Conservation (phyloP, 768 basidiomycete species). For the Psilocybe azurescens region DNA sequence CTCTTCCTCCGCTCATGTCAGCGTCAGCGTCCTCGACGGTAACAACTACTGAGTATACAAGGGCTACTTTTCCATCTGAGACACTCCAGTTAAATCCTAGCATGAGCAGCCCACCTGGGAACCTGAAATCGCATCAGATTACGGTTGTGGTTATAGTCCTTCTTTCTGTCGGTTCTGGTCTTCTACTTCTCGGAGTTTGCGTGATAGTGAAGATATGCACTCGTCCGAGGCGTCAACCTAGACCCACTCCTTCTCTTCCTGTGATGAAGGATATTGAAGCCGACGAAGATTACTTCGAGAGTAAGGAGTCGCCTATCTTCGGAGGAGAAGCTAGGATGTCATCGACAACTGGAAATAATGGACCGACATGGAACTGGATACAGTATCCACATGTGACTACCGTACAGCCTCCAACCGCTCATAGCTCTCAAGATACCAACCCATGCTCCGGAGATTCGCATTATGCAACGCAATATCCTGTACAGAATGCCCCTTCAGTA, state of each 20-base stretch:
- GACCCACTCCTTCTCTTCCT: constrained; percentile 76
- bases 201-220: constrained; percentile 52
- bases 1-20: constrained; percentile 29
- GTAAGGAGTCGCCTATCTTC: constrained; percentile 74
- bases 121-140: constrained; percentile 39
- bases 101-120: constrained; percentile 10
- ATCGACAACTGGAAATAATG: constrained; percentile 45
- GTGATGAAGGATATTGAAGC: constrained; percentile 63
- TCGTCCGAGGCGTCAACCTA: constrained; percentile 55
- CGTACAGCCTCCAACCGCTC: constrained; percentile 18
- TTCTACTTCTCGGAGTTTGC: constrained; percentile 52
- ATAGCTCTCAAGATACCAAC: constrained; percentile 5
- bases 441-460: constrained; percentile 2
- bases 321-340: constrained; percentile 73
- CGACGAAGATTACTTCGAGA: constrained; percentile 48
- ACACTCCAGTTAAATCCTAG: constrained; percentile 12
- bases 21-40: constrained; percentile 20
- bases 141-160: constrained; percentile 55
- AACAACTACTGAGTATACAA: constrained; percentile 9
- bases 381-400: constrained; percentile 49
- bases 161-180: constrained; percentile 55
- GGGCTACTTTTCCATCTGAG: constrained; percentile 8
- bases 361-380: constrained; percentile 61
- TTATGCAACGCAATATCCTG: constrained; percentile 8
- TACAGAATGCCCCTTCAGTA: not conserved